Evolutionary conservation across 2,329 filamentous ascomycete genomes (phyloP).

Genomic region (Colletotrichum sp.): DNA sequence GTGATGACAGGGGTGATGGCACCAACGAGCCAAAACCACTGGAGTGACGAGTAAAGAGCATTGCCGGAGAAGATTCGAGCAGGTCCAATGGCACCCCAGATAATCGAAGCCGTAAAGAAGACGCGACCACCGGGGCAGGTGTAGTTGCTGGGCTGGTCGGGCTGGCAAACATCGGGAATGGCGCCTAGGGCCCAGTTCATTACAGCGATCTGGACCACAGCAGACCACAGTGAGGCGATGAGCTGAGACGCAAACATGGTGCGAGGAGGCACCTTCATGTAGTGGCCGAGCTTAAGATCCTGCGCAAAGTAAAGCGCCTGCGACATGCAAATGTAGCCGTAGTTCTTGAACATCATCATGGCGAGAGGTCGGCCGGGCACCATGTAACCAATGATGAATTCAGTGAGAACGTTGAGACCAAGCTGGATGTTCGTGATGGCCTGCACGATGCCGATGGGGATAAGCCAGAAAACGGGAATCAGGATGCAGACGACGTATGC

Average conservation of each 20-base stretch:
- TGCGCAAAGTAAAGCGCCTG: constrained; percentile 70
- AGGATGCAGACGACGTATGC: constrained; percentile 62
- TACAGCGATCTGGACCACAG: constrained; percentile 66
- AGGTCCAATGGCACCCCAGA: constrained; percentile 78
- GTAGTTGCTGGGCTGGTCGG: constrained; percentile 59
- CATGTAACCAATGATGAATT: constrained; percentile 77
- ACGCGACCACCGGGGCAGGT: constrained; percentile 60
- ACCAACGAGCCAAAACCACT: constrained; percentile 76
- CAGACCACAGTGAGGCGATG: constrained; percentile 65
- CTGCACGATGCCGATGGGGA: constrained; percentile 67
- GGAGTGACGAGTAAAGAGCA: constrained; percentile 66
- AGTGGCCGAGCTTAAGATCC: constrained; percentile 72
- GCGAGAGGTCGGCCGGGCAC: constrained; percentile 72
- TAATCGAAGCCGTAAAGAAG: constrained; percentile 72
- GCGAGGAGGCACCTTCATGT: constrained; percentile 70
- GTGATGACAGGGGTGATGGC: constrained; percentile 66
- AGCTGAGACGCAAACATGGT: constrained; percentile 67
- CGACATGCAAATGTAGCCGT: constrained; percentile 71
- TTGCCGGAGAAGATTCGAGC: constrained; percentile 70
- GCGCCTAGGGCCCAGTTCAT: constrained; percentile 69
- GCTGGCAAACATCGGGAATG: constrained; percentile 67
- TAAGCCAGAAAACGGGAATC: constrained; percentile 62
- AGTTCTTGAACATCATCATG: constrained; percentile 82
- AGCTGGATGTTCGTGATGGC: constrained; percentile 68
- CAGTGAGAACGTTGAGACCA: constrained; percentile 74